Conservation (phyloP, 1,284 basidiomycete species). For the Ganoderma multipileum region DNA sequence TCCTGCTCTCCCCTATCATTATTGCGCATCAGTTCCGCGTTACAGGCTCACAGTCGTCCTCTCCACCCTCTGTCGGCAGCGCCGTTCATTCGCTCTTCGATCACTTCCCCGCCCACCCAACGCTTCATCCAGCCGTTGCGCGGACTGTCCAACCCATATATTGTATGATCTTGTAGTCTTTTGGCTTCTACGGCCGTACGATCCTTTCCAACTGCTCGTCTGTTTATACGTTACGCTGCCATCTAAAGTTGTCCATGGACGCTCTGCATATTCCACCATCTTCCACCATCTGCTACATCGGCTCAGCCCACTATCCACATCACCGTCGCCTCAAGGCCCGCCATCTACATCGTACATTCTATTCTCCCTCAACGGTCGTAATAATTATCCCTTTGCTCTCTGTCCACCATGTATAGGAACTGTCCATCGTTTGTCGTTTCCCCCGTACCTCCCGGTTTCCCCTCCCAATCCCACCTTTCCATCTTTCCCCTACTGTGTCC, state of each 20-base stretch:
- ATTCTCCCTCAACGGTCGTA: constrained; percentile 16
- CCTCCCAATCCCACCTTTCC: neutral
- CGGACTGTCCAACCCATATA: constrained; percentile 26
- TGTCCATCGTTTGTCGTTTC: constrained; percentile 20
- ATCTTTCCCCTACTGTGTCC: neutral
- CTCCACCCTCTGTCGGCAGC: constrained; percentile 11
- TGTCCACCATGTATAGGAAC: constrained; percentile 30
- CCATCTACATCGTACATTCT: constrained; percentile 20
- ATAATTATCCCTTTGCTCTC: constrained; percentile 27
- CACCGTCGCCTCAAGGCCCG: neutral
- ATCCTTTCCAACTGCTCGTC: constrained; percentile 22
- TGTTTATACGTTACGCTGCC: constrained; percentile 29
- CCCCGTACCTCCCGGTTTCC: neutral
- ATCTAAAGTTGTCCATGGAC: constrained; percentile 31
- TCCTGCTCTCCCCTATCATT: constrained; percentile 7
- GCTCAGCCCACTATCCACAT: neutral
- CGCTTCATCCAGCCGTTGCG: constrained; percentile 5
- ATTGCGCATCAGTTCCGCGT: constrained; percentile 8
- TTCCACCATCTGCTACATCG: constrained; percentile 16
- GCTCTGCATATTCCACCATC: constrained; percentile 22
- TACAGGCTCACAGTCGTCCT: neutral
- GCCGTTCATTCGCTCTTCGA: constrained; percentile 7
- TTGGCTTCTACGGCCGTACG: constrained; percentile 22
- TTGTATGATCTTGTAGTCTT: constrained; percentile 32
- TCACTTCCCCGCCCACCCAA: neutral